Base-by-base conservation (phyloP, 2,329 filamentous ascomycete genomes). In the Thermomyces lanuginosus region DNA sequence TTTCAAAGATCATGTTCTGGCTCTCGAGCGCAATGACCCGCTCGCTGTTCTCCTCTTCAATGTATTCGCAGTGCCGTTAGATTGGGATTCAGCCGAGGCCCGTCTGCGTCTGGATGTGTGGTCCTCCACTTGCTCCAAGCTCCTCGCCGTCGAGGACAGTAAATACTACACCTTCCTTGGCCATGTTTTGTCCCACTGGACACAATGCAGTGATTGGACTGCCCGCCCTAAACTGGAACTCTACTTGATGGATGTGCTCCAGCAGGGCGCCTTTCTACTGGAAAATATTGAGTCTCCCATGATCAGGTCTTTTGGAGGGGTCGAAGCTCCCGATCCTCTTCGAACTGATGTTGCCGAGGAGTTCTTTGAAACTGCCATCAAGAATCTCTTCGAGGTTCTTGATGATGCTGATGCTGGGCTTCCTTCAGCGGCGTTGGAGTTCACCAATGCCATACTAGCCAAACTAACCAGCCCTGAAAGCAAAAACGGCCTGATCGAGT, bases 231-330 rank as follows among this genome's bases (percentile, higher is more conserved):
- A 83, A 37, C 73, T 98, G 63, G 84, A 93, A 55, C 78, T 82
- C 55, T 95, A 86, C 50, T 68, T 98, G 8, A 89, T 92, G 79
- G 80, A 89, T 48, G 81, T 91, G 33, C 68, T 98, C 16, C 81
- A 92, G 53, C 79, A 91, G 42, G 89, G 89, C 38, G 77, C 83
- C 20, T 93, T 93, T 46, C 63, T 95, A 31, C 63, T 93, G 40
- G 83, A 92, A 45, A 75, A 78, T 45, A 74, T 80, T 43, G 79
- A 84, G 50, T 77, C 83, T 45, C 76, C 81, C 41, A 74, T 33
- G 64, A 76, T 36, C 67, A 76, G 53, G 73, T 82, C 52, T 60
- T 44, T 79, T 21, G n/a, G n/a, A n/a, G 73, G 76, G 29, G 65
- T 73, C 35, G 78, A 79, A 58, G 73, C 73, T 36, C 44, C 49